A percentile compares a stretch with the other conserved stretches of the same genome.
Evolutionary conservation across 148 eudicot genomes (phyloP).

Genomic region (Nepenthes mirabilis): DNA sequence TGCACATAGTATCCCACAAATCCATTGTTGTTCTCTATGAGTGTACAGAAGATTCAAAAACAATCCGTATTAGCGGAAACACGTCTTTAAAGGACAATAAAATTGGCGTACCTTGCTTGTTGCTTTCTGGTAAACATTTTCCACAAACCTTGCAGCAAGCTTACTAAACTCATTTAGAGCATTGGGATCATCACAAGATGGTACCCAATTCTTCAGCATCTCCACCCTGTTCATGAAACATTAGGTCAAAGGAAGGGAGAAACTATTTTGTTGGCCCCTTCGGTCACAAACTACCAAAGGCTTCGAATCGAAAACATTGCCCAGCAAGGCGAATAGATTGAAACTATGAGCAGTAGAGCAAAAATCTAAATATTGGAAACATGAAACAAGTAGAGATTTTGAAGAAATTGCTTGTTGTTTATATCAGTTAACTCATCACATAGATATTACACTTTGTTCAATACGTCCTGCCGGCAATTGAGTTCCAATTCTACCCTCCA

Average conservation of each 20-base stretch:
- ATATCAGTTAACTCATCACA: neutral
- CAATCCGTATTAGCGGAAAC: too few relatives aligned
- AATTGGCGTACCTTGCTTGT: conserved; percentile 9
- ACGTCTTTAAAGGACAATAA: too few relatives aligned
- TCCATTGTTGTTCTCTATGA: too few relatives aligned
- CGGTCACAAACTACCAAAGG: neutral
- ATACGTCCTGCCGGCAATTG: conserved; percentile 1
- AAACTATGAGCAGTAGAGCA: neutral
- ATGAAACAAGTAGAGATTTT: too few relatives aligned
- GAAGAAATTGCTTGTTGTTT: neutral
- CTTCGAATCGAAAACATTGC: too few relatives aligned
- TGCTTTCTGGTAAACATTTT: conserved; percentile 2
- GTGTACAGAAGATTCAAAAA: too few relatives aligned
- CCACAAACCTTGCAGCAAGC: conserved; percentile 4
- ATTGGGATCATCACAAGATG: neutral
- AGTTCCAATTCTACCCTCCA: conserved; percentile 1
- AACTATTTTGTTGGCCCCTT: neutral
- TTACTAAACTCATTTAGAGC: neutral
- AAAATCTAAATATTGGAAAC: too few relatives aligned
- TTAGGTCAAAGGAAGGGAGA: neutral
- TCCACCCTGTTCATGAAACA: neutral
- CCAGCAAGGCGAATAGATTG: neutral
- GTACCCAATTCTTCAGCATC: neutral
- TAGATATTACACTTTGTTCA: conserved; percentile 2
- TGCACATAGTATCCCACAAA: too few relatives aligned